Evolutionary conservation across 495 filamentous ascomycete species (phyloP).

Genomic region (Podospora pseudoanserina): DNA sequence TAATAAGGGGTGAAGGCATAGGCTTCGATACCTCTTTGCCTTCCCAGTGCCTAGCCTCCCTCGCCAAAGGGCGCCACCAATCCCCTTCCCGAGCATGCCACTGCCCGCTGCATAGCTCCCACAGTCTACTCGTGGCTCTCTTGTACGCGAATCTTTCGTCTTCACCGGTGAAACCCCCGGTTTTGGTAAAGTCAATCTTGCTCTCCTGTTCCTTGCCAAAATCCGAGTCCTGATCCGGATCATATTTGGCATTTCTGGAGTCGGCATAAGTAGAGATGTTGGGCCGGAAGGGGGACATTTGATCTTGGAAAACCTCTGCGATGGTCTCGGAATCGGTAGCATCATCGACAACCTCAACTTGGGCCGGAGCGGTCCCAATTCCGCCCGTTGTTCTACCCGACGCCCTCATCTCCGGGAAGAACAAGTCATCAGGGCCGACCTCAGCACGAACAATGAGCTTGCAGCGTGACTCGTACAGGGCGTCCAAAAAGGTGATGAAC

Average conservation of each 20-base stretch:
- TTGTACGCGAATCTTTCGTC: constrained; percentile 72
- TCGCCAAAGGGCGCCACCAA: constrained; percentile 64
- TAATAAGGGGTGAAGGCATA: constrained; percentile 1
- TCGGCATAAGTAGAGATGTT: constrained; percentile 59
- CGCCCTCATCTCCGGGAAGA: constrained; percentile 58
- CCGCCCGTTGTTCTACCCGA: not conserved
- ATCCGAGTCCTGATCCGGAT: constrained; percentile 48
- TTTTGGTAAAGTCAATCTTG: constrained; percentile 52
- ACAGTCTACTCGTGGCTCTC: constrained; percentile 61
- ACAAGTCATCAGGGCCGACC: constrained; percentile 59
- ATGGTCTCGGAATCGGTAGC: constrained; percentile 63
- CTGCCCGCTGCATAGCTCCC: constrained; percentile 62
- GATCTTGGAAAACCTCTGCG: constrained; percentile 67
- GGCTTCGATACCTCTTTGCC: constrained; percentile 27
- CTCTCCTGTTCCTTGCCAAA: constrained; percentile 34
- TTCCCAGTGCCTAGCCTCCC: constrained; percentile 59
- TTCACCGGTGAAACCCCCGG: constrained; percentile 61
- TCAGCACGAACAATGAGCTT: constrained; percentile 57
- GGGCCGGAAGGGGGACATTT: constrained; percentile 64
- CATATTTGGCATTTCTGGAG: constrained; percentile 37
- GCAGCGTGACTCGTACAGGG: constrained; percentile 66
- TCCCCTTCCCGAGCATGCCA: constrained; percentile 59
- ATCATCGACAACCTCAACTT: constrained; percentile 30
- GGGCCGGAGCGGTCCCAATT: constrained; percentile 13
- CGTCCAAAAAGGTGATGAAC: constrained; percentile 68